Evolutionary conservation across 305 asterid species (phyloP), one percentile per base, ranked within the genome.

Genomic region (Coffea humblotiana): DNA sequence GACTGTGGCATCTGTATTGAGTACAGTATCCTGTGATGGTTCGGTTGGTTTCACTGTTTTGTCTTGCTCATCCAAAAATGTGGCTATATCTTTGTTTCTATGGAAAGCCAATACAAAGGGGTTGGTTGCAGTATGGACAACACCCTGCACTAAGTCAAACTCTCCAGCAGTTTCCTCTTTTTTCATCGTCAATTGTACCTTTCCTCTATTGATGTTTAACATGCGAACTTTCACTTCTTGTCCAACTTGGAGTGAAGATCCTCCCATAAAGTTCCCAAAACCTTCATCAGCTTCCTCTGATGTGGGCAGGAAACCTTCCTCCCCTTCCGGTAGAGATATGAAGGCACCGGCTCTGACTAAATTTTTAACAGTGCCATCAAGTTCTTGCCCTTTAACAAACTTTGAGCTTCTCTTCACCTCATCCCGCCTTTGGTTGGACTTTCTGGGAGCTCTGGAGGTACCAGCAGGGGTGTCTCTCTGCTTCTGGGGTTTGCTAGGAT

Each of bases 161-260:
- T 84, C 86, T 66, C 71, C 86, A 79, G 29, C 86, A 75, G 82
- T 92, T 83, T 86, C 98, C 40, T 90, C 97, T 83, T 88, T 90
- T 88, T 94, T 96, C 98, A 93, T 96, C n/a, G 99, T 96, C 83
- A 96, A 85, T 11, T 98, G 95, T 74, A 91, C 90, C 84, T 89
- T 90, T 66, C 97, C 98, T 87, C 98, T 91, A 79, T 82, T 74
- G 74, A 94, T 85, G 73, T 97, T 97, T 86, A 94, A 85, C 61
- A 96, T 97, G n/a, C 98, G 94, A n/a, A 93, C 98, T 80, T 81
- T 91, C 77, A 96, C 98, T 85, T 91, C 97, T 86, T 94, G 98
- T 67, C 97, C 99, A 9, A 87, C 80, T 81, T 92, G 90, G 71
- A 94, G 83, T 8, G 98, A 94, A 80, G 99, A 87, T 74, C 86